These are phyloP conservation scores for Naumovozyma castellii DNA, from an alignment of 805 yeast genomes.

Conservation along the genomic window DNA sequence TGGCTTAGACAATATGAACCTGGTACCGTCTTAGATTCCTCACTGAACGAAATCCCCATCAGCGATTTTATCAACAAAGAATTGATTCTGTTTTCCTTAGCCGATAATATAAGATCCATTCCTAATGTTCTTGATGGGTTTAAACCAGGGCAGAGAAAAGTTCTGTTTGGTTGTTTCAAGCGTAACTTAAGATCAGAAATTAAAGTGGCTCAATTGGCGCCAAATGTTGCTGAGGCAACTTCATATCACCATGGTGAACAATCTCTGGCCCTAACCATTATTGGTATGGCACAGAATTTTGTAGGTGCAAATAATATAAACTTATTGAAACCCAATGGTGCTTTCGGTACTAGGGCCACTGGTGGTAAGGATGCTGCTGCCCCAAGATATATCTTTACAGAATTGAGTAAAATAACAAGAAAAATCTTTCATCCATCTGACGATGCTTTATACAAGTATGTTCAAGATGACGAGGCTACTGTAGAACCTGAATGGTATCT, in stretches of 20 bases:
- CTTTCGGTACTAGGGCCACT: constrained; percentile 88
- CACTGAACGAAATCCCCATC: constrained; percentile 68
- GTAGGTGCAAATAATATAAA: constrained; percentile 88
- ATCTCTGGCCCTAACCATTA: constrained; percentile 78
- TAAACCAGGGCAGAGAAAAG: constrained; percentile 95
- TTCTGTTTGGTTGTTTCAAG: constrained; percentile 77
- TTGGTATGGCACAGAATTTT: constrained; percentile 90
- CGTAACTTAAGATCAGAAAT: constrained; percentile 66
- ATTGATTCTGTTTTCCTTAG: constrained; percentile 88
- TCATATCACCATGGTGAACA: constrained; percentile 95
- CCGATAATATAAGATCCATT: constrained; percentile 90
- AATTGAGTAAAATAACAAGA: constrained; percentile 64
- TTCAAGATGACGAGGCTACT: constrained; percentile 86
- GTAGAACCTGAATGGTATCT: constrained; percentile 95
- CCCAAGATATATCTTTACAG: constrained; percentile 90
- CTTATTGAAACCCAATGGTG: constrained; percentile 80
- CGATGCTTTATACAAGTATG: constrained; percentile 63
- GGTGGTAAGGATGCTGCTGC: constrained; percentile 99
- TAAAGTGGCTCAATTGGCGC: constrained; percentile 85
- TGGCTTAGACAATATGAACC: constrained; percentile 90
- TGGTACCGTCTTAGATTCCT: constrained; percentile 85
- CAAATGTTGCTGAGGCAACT: constrained; percentile 79
- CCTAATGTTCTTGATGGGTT: constrained; percentile 92
- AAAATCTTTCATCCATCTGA: constrained; percentile 72
- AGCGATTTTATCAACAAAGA: constrained; percentile 92